Evolutionary conservation across 345 rosid species (phyloP), one percentile per base, ranked within the genome.

Genomic region (Boechera stricta): DNA sequence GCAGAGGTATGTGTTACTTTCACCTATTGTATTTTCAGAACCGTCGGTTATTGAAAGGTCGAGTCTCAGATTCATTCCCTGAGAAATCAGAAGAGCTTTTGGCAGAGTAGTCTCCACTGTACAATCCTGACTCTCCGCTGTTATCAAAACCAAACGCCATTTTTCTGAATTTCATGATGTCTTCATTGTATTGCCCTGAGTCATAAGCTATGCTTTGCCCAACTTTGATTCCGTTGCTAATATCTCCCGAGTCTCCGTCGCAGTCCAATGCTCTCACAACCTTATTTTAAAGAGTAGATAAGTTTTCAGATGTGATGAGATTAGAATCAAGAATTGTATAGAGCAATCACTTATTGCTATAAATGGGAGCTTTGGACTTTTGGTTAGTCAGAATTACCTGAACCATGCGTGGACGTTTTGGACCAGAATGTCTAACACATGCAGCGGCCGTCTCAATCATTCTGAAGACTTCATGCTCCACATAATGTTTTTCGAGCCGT

Each of bases 371-470:
- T 62, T 60, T 62, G 53, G 12, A 28, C 1, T 47, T 24, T 45
- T 48, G 51, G 65, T 53, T 65, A 63, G 59, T 54, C 6, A 54
- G 44, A 11, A 29, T 57, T 86, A 95, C 98, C 97, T 90, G 94
- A 63, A 58, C 86, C 98, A 96, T 96, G n/a, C 97, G 91, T 18
- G 99, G 97, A 65, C 98, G 82, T 76, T 90, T 96, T 38, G 92
- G 83, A 76, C 87, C 91, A 55, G 94, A 90, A 79, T 91, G 98
- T 80, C 98, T 93, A 54, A 93, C 92, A 76, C 99, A 96, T 8
- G 98, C 99, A 4, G 97, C 97, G 2, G 98, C 98, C 45, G 93
- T 87, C 84, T 93, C 97, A 1, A 90, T 80, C 99, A 96, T 96
- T 74, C 88, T 88, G 58, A 85, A 47, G 73, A 96, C 78, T 69